phyloP scores from a whole-genome alignment of 164 flowering plant genomes.

The Brasenia schreberi region DNA sequence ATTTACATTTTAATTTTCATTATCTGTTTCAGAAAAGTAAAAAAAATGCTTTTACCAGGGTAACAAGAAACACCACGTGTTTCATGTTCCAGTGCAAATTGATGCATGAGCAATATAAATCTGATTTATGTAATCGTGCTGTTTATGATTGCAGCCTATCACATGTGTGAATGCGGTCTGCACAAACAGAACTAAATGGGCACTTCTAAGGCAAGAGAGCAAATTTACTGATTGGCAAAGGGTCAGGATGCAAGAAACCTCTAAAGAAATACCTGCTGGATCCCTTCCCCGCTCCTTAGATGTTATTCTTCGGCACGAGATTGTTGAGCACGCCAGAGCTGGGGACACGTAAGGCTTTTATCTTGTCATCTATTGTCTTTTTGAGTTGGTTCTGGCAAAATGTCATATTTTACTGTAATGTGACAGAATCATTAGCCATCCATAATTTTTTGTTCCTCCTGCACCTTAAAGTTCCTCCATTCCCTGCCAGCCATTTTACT shows the following conservation, averaged over 20 bases:
- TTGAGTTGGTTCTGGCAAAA: not conserved
- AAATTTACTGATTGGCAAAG: constrained; percentile 99
- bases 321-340: constrained; percentile 97
- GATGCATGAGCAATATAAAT: not conserved
- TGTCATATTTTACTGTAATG: no score
- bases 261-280: constrained; percentile 95
- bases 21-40: not conserved
- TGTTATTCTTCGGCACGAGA: constrained; percentile 94
- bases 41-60: not conserved
- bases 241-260: constrained; percentile 94
- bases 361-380: not conserved
- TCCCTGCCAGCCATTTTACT: not conserved
- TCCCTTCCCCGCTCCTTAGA: constrained; percentile 95
- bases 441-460: not conserved
- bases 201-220: constrained; percentile 83
- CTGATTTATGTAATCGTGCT: not conserved
- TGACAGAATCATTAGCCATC: not conserved
- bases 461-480: no score
- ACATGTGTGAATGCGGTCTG: constrained; percentile 69
- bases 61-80: not conserved
- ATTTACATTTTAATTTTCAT: not conserved
- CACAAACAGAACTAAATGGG: constrained; percentile 55
- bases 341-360: constrained; percentile 74
- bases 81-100: not conserved
- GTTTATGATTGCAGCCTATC: constrained; percentile 49